Conservation (phyloP, 176 grass and related monocot species). For the Ananas comosus region DNA sequence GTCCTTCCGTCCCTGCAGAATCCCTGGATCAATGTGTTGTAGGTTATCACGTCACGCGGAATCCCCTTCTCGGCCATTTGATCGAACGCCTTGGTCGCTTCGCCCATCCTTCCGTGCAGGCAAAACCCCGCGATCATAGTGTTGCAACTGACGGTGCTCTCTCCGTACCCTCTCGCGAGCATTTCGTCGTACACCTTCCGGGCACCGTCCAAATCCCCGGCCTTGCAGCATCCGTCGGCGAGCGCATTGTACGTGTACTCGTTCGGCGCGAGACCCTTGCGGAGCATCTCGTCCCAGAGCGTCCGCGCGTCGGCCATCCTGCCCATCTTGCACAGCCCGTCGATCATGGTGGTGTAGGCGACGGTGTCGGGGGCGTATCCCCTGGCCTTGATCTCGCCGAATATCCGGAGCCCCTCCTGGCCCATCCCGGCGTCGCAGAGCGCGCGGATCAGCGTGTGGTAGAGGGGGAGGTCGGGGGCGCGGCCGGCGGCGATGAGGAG, state of each 20-base stretch:
- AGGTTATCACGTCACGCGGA: slow-evolving; percentile 50
- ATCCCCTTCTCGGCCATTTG: slow-evolving; percentile 55
- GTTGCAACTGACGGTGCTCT: slow-evolving; percentile 57
- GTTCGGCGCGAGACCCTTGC: slow-evolving; percentile 44
- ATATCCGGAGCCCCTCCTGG: slow-evolving; percentile 53
- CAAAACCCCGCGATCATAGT: slow-evolving; percentile 38
- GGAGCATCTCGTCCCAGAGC: slow-evolving; percentile 62
- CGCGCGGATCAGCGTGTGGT: slow-evolving; percentile 45
- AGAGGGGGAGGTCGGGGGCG: slow-evolving; percentile 32
- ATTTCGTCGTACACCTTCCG: slow-evolving; percentile 59
- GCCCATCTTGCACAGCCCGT: slow-evolving; percentile 42
- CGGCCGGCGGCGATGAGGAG: slow-evolving; percentile 52
- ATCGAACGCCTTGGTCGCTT: slow-evolving; percentile 42
- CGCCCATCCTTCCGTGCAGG: slow-evolving; percentile 36
- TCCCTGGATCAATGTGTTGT: slow-evolving; percentile 58
- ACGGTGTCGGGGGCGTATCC: slow-evolving; percentile 42
- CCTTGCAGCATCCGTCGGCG: slow-evolving; percentile 31
- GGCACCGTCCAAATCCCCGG: slow-evolving; percentile 50
- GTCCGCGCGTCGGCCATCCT: slow-evolving; percentile 24
- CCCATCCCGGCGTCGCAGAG: slow-evolving; percentile 32
- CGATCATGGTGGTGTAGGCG: slow-evolving; percentile 42
- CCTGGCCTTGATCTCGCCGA: slow-evolving; percentile 59
- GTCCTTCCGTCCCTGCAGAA: slow-evolving; percentile 51
- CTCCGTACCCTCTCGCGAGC: slow-evolving; percentile 43
- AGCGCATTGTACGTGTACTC: slow-evolving; percentile 48